Evolutionary conservation across 805 yeast species (phyloP), one percentile per base, ranked within the genome.

Genomic region (Starmera amethionina): DNA sequence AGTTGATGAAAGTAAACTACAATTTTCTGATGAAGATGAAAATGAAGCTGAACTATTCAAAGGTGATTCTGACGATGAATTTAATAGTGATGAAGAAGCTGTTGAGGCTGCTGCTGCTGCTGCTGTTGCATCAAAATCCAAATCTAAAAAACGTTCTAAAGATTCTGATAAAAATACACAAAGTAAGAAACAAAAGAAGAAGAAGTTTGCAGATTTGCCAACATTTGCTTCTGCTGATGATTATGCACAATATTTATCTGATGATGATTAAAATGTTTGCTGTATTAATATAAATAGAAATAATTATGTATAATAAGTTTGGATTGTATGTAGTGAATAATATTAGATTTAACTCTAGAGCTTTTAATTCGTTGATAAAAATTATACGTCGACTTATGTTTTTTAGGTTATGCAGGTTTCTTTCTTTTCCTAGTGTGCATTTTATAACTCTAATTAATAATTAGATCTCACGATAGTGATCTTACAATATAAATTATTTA

Each of bases 201-300:
- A 67, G 36, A 79, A 74, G 58, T 64, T 83, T 52, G 79, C 74
- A 54, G 76, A 72, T 36, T 65, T 89, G 44, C 97, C 97, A 18
- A 69, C 78, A 16, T 89, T 87, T 65, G 97, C 96, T 1, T 79
- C 88, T 36, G 95, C 79, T 9, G 96, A 84, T 34, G 95, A 84
- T 45, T 88, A 87, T 56, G 80, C 90, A 25, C 69, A 84, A 55
- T 80, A 79, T 50, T 63, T 84, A 58, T 70, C 70, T 27, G 78
- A 83, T 13, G 84, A 80, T 35, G 49, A 52, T 27, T 83, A 76
- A 22, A 5, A 22, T 22, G 27, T 3, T 6, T 2, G 7, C 5
- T 22, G 27, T 22, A 22, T 22, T 4, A n/a, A n/a, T n/a, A 22
- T 22, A 22, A 22, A 30, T 11, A 30, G 32, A 28, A 13, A 36